Conservation (phyloP, 2,329 filamentous ascomycete species). For the Ceratocystis diversiconidia region DNA sequence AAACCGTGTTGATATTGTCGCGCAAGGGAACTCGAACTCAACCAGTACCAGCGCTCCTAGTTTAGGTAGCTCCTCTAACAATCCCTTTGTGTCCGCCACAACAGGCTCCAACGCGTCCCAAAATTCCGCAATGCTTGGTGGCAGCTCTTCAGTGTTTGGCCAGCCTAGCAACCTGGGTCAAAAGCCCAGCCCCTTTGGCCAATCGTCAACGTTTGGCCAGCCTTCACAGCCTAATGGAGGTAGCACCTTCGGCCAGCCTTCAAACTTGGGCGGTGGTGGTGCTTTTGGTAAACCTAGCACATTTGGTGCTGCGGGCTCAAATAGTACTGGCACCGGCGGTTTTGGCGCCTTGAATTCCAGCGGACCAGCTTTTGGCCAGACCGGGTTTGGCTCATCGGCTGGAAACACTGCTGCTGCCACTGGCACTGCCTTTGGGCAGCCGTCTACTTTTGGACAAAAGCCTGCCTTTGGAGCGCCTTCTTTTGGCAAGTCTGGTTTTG, state of each 20-base stretch:
- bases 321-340: constrained; percentile 1
- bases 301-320: background rate
- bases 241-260: constrained; percentile 19
- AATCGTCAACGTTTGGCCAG: constrained; percentile 29
- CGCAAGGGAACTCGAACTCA: constrained; percentile 29
- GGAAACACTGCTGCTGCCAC: constrained; percentile 6
- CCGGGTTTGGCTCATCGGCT: background rate
- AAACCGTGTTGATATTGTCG: constrained; percentile 54
- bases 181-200: constrained; percentile 24
- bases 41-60: constrained; percentile 27
- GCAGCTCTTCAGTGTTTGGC: constrained; percentile 23
- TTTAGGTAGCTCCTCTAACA: constrained; percentile 28
- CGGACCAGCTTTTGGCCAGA: constrained; percentile 10
- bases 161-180: constrained; percentile 33
- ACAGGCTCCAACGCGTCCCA: constrained; percentile 15
- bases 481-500: constrained; percentile 14
- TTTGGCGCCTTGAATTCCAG: constrained; percentile 7
- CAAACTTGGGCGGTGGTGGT: constrained; percentile 16
- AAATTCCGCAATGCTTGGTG: constrained; percentile 1
- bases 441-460: constrained; percentile 25
- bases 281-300: constrained; percentile 26
- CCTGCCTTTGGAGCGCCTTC: constrained; percentile 25
- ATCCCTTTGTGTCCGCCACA: constrained; percentile 30
- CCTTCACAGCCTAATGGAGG: constrained; percentile 22
- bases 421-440: constrained; percentile 20